phyloP scores from a whole-genome alignment of 306 rosid genomes.

The Pyrus pyrifolia region DNA sequence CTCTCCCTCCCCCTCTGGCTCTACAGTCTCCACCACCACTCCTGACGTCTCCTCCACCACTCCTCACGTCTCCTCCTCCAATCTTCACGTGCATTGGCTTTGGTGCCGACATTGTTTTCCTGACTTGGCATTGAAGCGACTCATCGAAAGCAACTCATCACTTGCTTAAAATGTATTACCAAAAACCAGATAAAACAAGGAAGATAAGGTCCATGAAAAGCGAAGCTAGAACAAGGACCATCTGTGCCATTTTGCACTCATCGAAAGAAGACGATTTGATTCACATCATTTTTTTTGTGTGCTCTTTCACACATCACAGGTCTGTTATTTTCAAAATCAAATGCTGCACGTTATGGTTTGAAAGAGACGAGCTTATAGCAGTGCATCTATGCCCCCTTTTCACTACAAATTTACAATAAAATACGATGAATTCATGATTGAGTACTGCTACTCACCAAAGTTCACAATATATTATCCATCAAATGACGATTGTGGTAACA shows the following conservation, averaged over 20 bases:
- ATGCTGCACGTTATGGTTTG: not conserved
- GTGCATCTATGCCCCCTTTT: not conserved
- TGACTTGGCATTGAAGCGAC: not conserved
- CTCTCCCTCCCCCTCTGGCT: not conserved
- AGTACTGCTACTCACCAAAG: too few relatives aligned
- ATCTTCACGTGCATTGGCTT: not conserved
- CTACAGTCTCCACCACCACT: not conserved
- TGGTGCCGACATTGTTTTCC: too few relatives aligned
- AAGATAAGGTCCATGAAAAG: not conserved
- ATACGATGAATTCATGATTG: too few relatives aligned
- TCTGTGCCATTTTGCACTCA: not conserved
- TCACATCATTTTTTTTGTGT: not conserved
- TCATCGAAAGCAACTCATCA: too few relatives aligned
- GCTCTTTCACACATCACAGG: not conserved
- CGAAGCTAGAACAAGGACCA: not conserved
- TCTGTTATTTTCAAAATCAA: not conserved
- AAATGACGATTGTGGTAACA: not conserved
- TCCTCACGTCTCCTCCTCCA: not conserved
- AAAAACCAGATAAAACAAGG: not conserved
- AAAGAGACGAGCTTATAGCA: not conserved
- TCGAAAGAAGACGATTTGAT: not conserved
- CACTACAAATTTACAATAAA: too few relatives aligned
- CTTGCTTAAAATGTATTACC: not conserved
- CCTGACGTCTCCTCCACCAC: not conserved
- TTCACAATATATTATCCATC: not conserved